Evolutionary conservation across 495 filamentous ascomycete species (phyloP).

Genomic region (Amphirosellinia nigrospora): DNA sequence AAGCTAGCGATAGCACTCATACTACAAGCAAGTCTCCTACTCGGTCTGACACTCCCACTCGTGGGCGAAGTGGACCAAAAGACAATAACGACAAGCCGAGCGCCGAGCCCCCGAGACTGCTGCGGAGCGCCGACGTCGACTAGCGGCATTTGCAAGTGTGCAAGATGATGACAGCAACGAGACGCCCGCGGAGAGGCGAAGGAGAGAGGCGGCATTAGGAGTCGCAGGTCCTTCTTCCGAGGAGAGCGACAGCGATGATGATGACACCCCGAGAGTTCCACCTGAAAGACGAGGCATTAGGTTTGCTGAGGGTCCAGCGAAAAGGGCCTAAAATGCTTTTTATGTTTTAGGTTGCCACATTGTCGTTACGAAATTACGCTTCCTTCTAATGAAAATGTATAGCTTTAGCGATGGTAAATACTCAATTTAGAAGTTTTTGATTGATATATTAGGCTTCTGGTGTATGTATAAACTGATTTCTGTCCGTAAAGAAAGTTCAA

Average conservation of each 20-base stretch:
- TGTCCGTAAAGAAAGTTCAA: background rate
- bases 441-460: background rate
- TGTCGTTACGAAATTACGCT: background rate
- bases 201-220: conserved; percentile 86
- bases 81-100: conserved; percentile 29
- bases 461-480: background rate
- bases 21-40: conserved; percentile 29
- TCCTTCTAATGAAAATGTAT: background rate
- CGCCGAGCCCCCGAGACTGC: conserved; percentile 45
- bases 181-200: conserved; percentile 80
- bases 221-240: conserved; percentile 54
- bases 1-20: conserved; percentile 31
- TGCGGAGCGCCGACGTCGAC: conserved; percentile 48
- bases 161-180: conserved; percentile 63
- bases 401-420: conserved; percentile 10
- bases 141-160: conserved; percentile 46
- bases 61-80: conserved; percentile 32
- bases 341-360: conserved; percentile 5
- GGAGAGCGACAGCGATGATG: conserved; percentile 68
- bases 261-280: conserved; percentile 58
- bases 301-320: conserved; percentile 51
- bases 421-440: background rate
- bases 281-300: conserved; percentile 50
- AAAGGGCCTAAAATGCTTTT: conserved; percentile 25
- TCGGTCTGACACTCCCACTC: conserved; percentile 14